phyloP scores from a whole-genome alignment of 345 rosid genomes.

The Linum tenue region DNA sequence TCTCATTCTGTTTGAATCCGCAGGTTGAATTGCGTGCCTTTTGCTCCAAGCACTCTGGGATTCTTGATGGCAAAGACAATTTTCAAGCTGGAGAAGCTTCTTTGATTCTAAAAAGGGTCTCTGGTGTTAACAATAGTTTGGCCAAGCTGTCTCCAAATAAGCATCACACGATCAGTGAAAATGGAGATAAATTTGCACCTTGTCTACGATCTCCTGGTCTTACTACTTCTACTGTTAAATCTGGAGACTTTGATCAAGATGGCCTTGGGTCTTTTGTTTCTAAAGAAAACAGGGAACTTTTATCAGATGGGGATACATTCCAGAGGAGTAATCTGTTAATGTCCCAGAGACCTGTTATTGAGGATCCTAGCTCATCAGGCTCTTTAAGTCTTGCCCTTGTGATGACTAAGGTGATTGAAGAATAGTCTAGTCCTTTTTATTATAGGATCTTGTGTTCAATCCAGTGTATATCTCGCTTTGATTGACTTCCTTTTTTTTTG shows the following conservation, averaged over 20 bases:
- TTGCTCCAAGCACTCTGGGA: constrained; percentile 82
- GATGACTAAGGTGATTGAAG: constrained; percentile 57
- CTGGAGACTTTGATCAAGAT: constrained; percentile 41
- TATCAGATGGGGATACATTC: constrained; percentile 39
- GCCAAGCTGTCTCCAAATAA: constrained; percentile 12
- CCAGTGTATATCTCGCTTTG: neutral
- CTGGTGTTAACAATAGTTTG: constrained; percentile 25
- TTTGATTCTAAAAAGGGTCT: constrained; percentile 21
- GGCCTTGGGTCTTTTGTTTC: constrained; percentile 37
- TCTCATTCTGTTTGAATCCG: constrained; percentile 16
- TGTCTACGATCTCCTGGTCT: no score
- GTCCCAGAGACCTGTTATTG: constrained; percentile 28
- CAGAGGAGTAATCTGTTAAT: constrained; percentile 21
- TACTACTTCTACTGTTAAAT: no score
- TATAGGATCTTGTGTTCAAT: neutral
- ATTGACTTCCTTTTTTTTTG: neutral
- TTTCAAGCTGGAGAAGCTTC: constrained; percentile 26
- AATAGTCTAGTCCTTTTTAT: neutral
- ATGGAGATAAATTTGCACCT: constrained; percentile 50
- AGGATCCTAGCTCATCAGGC: constrained; percentile 35
- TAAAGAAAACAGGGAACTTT: constrained; percentile 23
- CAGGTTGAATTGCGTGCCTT: constrained; percentile 94
- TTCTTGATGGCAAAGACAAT: constrained; percentile 24
- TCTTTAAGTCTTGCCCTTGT: constrained; percentile 43
- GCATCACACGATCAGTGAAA: constrained; percentile 31